Evolutionary conservation across 352 stramenopile species (phyloP), one percentile per base, ranked within the genome.

Genomic region (Paralagenidium karlingii): DNA sequence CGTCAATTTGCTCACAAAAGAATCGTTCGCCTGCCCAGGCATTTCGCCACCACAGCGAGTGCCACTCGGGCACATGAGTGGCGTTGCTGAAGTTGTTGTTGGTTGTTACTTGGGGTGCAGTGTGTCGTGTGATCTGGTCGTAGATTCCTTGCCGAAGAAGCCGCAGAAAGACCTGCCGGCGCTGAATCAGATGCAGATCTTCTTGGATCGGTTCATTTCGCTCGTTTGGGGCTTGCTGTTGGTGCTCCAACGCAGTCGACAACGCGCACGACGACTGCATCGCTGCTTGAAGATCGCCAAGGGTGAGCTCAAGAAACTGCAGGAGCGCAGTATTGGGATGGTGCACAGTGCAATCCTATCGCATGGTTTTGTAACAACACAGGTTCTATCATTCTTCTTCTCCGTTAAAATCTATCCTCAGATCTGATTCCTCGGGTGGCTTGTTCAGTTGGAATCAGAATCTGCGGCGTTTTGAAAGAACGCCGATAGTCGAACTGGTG

Each of bases 391-490:
- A n/a, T n/a, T n/a, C n/a, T n/a, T n/a, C n/a, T n/a, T n/a, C n/a
- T n/a, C n/a, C n/a, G n/a, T n/a, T n/a, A n/a, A n/a, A n/a, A n/a
- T n/a, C n/a, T n/a, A n/a, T n/a, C n/a, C n/a, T n/a, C n/a, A n/a
- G n/a, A n/a, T n/a, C n/a, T n/a, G n/a, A n/a, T n/a, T n/a, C n/a
- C n/a, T n/a, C n/a, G n/a, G n/a, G n/a, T n/a, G n/a, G n/a, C n/a
- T n/a, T 16, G 38, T 38, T 39, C 45, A 50, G 29, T 55, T 47
- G 43, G 33, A 54, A 12, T 69, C 60, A 24, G 64, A 47, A 40
- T 74, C 61, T 18, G 58, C 76, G 19, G 58, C 58, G 25, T 81
- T 58, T 27, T 86, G 65, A 43, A 97, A 86, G 51, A 97, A 97
- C n/a, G 82, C 88, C 8, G 80, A 95, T 18, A 97, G 65, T 21